Evolutionary conservation across 1,139 yeast species (phyloP), one percentile per base, ranked within the genome.

Genomic region (Kodamaea plutei): DNA sequence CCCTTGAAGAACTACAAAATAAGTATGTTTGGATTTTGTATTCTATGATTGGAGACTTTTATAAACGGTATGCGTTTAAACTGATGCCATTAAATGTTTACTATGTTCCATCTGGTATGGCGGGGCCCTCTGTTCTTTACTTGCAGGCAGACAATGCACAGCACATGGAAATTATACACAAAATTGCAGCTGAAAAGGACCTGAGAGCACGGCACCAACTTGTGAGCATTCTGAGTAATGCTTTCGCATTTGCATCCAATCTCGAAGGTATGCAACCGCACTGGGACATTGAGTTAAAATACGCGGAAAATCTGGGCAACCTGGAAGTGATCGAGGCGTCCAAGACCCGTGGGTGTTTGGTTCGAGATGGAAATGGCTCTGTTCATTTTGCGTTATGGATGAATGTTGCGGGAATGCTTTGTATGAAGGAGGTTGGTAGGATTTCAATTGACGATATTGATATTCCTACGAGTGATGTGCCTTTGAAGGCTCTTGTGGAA

Each of bases 61-160:
- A 65, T 36, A 54, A 52, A 33, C 44, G 56, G 33, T 58, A 63
- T 39, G 73, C 73, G 1, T 67, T 67, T 45, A 63, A 61, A 33
- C 36, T 51, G 2, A 61, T 45, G 35, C 71, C 72, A 0, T 23
- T 63, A 17, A 64, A 64, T 26, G 55, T 60, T 31, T 66, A 58
- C 38, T 46, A 49, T 35, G 40, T 65, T 9, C 69, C 71, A 2
- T 30, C 45, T 3, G 29, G 4, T 30, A 54, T 5, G 22, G 20
- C 24, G 8, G 29, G n/a, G 18, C 25, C 23, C 3, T 10, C 14
- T 9, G 29, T 27, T 13, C 20, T 13, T 13, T 21, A 13, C 7
- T 27, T 27, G 15, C 20, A 21, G 8, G 10, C 11, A 8, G 25
- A 15, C 8, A 12, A 15, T 6, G 15, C 19, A 8, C 25, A 9